Evolutionary conservation across 352 stramenopile genomes (phyloP), one percentile per base, ranked within the genome.

Genomic region (Phytophthora ramorum): DNA sequence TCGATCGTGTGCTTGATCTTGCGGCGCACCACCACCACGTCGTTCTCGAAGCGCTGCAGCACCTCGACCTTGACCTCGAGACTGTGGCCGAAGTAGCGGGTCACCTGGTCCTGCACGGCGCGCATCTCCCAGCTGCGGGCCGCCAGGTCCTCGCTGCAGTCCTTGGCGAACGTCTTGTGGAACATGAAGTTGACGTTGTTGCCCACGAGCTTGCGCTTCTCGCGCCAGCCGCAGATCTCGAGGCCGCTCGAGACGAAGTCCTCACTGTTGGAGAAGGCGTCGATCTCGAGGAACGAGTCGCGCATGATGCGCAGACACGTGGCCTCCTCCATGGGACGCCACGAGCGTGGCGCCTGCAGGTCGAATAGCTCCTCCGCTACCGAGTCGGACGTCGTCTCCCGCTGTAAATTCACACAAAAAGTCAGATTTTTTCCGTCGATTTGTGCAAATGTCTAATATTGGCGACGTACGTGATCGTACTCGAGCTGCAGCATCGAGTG

Each of bases 141-240:
- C 1, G 79, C 76, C 13, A 88, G 56, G 13, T 83, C 79, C 16
- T 85, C 79, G 30, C 76, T 83, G 51, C 76, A 88, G 49, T 84
- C 69, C 47, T 73, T 82, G 30, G 68, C 65, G 48, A 88, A 88
- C 46, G 37, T 56, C 64, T 88, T 88, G 63, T 85, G 75, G 60
- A 87, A 87, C 55, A 84, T 80, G 58, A 85, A 88, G 60, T 83
- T 85, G 32, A 85, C 79, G 48, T 66, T 75, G 45, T 80, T 74
- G 49, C 75, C 75, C 46, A 76, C 76, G 4, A 85, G 76, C 54
- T 84, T 85, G 51, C 76, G 79, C 72, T 85, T 84, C 63, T 88
- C 79, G 14, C 72, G 69, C 79, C 76, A 88, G 60, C 79, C 78
- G 45, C 73, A 87, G 61, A 87, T 81, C 71, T 87, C 73, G 26